These are phyloP conservation scores for Globisporangium takayamanum DNA, from an alignment of 352 stramenopile species.

Conservation along the genomic window DNA sequence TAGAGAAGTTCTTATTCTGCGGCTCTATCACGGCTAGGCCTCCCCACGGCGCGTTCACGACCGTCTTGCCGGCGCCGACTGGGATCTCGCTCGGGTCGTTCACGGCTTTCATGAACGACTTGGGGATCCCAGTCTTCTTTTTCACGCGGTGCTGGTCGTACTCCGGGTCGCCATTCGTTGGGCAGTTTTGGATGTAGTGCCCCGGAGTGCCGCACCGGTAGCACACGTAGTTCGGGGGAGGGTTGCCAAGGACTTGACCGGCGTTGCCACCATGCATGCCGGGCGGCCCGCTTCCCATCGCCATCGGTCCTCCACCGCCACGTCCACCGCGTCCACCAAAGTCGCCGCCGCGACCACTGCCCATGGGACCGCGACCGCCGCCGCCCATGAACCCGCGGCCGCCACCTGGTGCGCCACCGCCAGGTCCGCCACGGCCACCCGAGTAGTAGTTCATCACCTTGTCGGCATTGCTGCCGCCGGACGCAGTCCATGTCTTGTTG, in stretches of 20 bases:
- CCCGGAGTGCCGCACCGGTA: conserved; percentile 77
- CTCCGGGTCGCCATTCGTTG: conserved; percentile 83
- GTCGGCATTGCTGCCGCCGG: conserved; percentile 68
- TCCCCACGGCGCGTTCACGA: conserved; percentile 81
- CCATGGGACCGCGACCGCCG: conserved; percentile 31
- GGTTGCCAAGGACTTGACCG: conserved; percentile 37
- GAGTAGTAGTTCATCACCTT: conserved; percentile 75
- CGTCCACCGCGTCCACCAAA: conserved; percentile 25
- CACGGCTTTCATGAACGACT: conserved; percentile 87
- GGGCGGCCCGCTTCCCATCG: conserved; percentile 20
- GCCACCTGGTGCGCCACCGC: conserved; percentile 21
- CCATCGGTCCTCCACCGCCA: conserved; percentile 30
- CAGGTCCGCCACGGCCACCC: conserved; percentile 26
- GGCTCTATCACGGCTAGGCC: conserved; percentile 87
- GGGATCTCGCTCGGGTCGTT: conserved; percentile 81
- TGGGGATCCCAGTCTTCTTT: conserved; percentile 85
- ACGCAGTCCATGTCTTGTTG: conserved; percentile 84
- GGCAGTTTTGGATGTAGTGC: conserved; percentile 87
- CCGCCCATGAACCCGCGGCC: conserved; percentile 23
- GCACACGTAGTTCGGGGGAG: conserved; percentile 82
- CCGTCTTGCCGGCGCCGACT: conserved; percentile 76
- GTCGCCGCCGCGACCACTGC: conserved; percentile 37
- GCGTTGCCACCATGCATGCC: conserved; percentile 10
- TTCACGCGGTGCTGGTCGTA: conserved; percentile 86
- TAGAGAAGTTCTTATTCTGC: conserved; percentile 90